These are phyloP conservation scores for Babesia divergens DNA, from an alignment of 169 alveolate species.

Conservation along the genomic window DNA sequence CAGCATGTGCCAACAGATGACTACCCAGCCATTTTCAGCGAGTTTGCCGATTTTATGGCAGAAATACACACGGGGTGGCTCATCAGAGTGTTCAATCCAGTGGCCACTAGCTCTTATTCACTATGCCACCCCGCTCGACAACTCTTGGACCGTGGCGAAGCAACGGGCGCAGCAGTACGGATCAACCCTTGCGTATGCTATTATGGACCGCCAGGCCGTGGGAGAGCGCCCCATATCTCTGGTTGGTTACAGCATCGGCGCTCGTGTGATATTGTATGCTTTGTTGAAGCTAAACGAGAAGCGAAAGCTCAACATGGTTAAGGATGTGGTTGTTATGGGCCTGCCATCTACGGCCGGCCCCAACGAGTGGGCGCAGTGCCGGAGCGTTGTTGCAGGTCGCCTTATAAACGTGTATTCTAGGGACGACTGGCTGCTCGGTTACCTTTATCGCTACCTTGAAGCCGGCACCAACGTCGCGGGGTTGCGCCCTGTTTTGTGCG, in stretches of 20 bases:
- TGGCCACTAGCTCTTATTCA: conserved; percentile 87
- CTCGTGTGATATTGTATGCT: conserved; percentile 83
- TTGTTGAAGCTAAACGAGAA: conserved; percentile 78
- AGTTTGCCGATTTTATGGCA: conserved; percentile 76
- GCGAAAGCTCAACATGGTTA: conserved; percentile 73
- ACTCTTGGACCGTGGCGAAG: conserved; percentile 82
- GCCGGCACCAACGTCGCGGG: conserved; percentile 72
- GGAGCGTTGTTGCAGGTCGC: conserved; percentile 87
- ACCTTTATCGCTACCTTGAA: conserved; percentile 87
- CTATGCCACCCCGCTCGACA: conserved; percentile 85
- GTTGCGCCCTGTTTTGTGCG: conserved; percentile 69
- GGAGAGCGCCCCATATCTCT: conserved; percentile 89
- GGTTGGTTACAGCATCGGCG: conserved; percentile 89
- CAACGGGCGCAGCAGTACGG: conserved; percentile 88
- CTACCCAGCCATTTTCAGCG: conserved; percentile 72
- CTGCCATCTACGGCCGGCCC: conserved; percentile 83
- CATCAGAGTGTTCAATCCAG: conserved; percentile 35
- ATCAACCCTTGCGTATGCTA: conserved; percentile 83
- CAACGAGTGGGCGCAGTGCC: conserved; percentile 81
- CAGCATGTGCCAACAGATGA: conserved; percentile 60
- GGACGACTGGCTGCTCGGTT: conserved; percentile 88
- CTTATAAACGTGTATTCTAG: conserved; percentile 83
- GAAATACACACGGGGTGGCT: conserved; percentile 44
- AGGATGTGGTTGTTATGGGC: conserved; percentile 85
- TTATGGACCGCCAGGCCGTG: conserved; percentile 75